A percentile compares a stretch with the other conserved stretches of the same genome.
Evolutionary conservation across 805 yeast genomes (phyloP).

Genomic region (Candida ascalaphidarum): DNA sequence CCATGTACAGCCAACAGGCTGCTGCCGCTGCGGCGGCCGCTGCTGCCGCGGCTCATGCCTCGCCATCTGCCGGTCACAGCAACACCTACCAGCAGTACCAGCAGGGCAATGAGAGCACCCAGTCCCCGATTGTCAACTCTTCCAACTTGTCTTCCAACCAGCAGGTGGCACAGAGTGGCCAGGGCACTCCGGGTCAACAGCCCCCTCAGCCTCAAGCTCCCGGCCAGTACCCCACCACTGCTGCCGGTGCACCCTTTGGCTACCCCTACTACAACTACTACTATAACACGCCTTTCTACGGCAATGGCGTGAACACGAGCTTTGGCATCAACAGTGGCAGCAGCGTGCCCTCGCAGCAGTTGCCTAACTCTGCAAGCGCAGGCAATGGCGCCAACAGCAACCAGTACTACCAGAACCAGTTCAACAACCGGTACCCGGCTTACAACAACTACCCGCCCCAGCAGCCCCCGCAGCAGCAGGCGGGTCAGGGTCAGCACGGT

Average conservation of each 20-base stretch:
- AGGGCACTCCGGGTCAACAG: no score
- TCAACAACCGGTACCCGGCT: conserved; percentile 21
- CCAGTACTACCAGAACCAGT: conserved; percentile 21
- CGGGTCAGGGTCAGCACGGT: conserved; percentile 10
- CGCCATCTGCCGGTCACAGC: conserved; percentile 18
- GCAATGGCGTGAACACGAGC: conserved; percentile 17
- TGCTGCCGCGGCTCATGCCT: conserved; percentile 14
- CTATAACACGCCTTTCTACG: conserved; percentile 33
- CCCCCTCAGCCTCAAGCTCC: no score
- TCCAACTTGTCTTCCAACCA: conserved; percentile 11
- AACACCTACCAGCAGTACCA: conserved; percentile 16
- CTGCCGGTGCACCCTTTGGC: conserved; percentile 32
- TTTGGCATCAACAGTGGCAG: conserved; percentile 7
- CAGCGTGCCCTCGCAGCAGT: conserved; percentile 1
- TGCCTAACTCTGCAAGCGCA: conserved; percentile 1
- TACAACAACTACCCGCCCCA: conserved; percentile 18
- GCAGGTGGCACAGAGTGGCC: no score
- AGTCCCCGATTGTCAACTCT: conserved; percentile 16
- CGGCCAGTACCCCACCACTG: conserved; percentile 25
- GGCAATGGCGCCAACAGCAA: conserved; percentile 8
- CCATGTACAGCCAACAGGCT: conserved; percentile 27
- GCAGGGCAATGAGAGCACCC: conserved; percentile 10
- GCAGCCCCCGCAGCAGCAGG: conserved; percentile 11
- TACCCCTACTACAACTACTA: conserved; percentile 36
- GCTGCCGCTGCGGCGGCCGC: conserved; percentile 19